Evolutionary conservation across 169 alveolate genomes (phyloP).

Genomic region (Cystoisospora suis): DNA sequence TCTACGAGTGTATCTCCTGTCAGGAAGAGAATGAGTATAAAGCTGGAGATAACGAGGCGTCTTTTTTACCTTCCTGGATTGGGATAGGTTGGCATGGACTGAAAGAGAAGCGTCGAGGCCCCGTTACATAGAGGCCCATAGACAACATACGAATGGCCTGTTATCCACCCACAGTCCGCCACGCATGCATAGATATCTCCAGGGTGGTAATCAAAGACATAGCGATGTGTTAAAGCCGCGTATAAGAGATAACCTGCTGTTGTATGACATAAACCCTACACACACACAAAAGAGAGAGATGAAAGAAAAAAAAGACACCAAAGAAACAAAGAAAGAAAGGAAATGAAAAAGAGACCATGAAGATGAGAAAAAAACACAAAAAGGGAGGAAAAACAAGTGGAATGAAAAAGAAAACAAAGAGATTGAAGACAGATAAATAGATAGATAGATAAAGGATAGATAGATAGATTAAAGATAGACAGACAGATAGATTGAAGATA

Average conservation of each 20-base stretch:
- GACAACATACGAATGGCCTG: slow-evolving; percentile 95
- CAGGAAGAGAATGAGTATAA: too few relatives aligned
- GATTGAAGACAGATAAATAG: not conserved
- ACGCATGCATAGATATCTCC: slow-evolving; percentile 93
- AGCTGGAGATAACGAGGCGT: too few relatives aligned
- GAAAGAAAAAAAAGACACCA: not conserved
- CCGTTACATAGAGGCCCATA: slow-evolving; percentile 96
- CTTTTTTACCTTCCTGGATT: slow-evolving; percentile 82
- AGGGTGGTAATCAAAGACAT: slow-evolving; percentile 83
- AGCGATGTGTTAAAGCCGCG: slow-evolving; percentile 88
- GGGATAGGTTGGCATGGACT: slow-evolving; percentile 95
- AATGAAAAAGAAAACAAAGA: not conserved
- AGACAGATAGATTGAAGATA: not conserved
- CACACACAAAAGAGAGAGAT: not conserved
- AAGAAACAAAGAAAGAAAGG: not conserved
- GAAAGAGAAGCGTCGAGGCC: slow-evolving; percentile 91
- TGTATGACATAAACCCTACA: slow-evolving; percentile 91
- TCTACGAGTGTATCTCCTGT: too few relatives aligned
- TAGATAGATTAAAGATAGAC: not conserved
- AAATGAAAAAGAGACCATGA: not conserved
- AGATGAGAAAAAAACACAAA: not conserved
- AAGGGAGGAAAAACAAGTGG: not conserved
- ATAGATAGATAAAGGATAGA: not conserved
- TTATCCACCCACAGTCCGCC: slow-evolving; percentile 98
- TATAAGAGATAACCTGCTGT: slow-evolving; percentile 93